Conservation (phyloP, 2,329 filamentous ascomycete species). For the Cladosporium sp. region DNA sequence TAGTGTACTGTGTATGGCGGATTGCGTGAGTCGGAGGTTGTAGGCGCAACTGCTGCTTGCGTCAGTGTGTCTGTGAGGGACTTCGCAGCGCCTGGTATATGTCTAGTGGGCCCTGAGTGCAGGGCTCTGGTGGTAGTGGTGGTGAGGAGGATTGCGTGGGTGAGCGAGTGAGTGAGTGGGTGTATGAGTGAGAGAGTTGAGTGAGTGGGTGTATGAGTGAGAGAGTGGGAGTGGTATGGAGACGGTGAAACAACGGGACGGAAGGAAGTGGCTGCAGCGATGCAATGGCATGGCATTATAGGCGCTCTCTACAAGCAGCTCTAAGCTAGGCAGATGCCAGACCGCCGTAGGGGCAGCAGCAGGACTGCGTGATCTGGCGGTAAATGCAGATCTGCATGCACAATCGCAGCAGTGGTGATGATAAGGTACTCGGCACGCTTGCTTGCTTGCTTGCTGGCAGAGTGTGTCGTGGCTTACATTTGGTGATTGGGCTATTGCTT, state of each 20-base stretch:
- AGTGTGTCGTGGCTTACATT: constrained; percentile 19
- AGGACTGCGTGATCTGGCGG: neutral
- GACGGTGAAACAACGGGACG: constrained; percentile 15
- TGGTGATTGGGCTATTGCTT: neutral
- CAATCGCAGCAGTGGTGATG: neutral
- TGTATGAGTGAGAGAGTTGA: neutral
- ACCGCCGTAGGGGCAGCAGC: neutral
- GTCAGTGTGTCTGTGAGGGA: constrained; percentile 21
- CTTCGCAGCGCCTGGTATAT: neutral
- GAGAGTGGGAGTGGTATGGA: neutral
- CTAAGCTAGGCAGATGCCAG: constrained; percentile 33
- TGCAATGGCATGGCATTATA: constrained; percentile 31
- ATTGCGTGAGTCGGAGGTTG: neutral
- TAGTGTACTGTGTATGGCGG: neutral
- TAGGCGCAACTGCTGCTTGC: constrained; percentile 15
- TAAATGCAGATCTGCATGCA: neutral
- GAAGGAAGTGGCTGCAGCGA: constrained; percentile 5
- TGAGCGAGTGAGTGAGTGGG: neutral
- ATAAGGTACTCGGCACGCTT: constrained; percentile 10
- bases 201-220: neutral
- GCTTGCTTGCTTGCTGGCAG: neutral
- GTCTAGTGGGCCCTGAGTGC: neutral
- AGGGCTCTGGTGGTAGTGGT: neutral
- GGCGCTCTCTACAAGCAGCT: constrained; percentile 66
- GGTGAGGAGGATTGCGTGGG: neutral